phyloP scores from a whole-genome alignment of 306 rosid genomes.

The Herpetospermum pedunculosum region DNA sequence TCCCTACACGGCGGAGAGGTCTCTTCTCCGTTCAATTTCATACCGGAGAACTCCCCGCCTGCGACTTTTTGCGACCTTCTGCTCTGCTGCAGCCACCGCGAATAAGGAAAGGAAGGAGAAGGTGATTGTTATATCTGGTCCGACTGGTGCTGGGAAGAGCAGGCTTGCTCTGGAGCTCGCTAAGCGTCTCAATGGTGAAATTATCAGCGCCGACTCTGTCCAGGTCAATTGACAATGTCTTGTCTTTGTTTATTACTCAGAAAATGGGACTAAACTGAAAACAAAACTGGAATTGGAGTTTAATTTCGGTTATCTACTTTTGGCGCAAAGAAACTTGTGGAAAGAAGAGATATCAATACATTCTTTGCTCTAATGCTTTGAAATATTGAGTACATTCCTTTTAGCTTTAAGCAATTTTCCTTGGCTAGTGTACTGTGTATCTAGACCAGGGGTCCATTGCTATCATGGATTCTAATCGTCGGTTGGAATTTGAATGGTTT shows the following conservation, averaged over 20 bases:
- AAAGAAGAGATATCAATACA: background rate
- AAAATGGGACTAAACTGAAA: constrained; percentile 2
- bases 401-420: background rate
- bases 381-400: background rate
- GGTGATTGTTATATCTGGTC: constrained; percentile 78
- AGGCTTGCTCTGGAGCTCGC: constrained; percentile 81
- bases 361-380: background rate
- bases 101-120: constrained; percentile 38
- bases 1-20: constrained; percentile 19
- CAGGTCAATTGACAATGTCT: constrained; percentile 36
- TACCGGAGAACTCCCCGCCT: constrained; percentile 19
- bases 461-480: background rate
- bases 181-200: constrained; percentile 78
- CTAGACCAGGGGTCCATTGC: background rate
- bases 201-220: constrained; percentile 85
- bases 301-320: background rate
- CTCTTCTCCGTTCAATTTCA: constrained; percentile 14
- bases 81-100: constrained; percentile 23
- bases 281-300: background rate
- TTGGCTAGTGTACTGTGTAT: background rate
- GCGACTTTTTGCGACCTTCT: constrained; percentile 22
- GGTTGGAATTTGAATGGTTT: background rate
- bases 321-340: background rate
- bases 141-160: constrained; percentile 86
- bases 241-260: background rate